Percentiles rank a stretch among this genome's conserved stretches.
phyloP scores from a whole-genome alignment of 2,329 filamentous ascomycete genomes.

The Neurospora sp. region DNA sequence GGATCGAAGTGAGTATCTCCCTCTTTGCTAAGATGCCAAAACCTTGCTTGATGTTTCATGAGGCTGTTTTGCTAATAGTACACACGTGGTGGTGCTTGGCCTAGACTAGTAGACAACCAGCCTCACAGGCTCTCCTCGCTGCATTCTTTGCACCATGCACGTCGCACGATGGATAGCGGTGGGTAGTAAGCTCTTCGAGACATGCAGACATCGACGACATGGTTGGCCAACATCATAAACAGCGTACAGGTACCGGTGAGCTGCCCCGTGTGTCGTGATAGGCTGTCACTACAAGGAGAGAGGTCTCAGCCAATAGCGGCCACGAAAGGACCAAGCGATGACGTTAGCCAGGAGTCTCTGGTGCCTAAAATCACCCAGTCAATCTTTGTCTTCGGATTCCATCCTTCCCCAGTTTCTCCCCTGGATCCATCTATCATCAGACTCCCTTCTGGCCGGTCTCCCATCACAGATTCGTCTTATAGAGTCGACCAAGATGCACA shows the following conservation, averaged over 20 bases:
- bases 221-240: too few relatives aligned
- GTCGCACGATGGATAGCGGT: too few relatives aligned
- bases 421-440: background rate
- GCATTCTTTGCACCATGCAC: too few relatives aligned
- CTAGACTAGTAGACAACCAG: too few relatives aligned
- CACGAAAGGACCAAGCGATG: background rate
- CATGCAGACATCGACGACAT: too few relatives aligned
- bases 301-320: background rate
- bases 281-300: background rate
- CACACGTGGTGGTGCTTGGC: too few relatives aligned
- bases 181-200: too few relatives aligned
- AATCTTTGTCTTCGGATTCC: background rate
- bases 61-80: background rate
- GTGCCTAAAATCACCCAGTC: background rate
- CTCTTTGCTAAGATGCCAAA: background rate
- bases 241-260: background rate
- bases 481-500: background rate
- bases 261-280: background rate
- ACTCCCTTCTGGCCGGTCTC: background rate
- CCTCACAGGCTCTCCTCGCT: too few relatives aligned
- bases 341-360: background rate
- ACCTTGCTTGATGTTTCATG: background rate
- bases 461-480: background rate
- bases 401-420: background rate
- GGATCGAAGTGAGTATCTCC: background rate